Base-by-base conservation (phyloP, 805 yeast species). In the Teunomyces barrocoloradensis region DNA sequence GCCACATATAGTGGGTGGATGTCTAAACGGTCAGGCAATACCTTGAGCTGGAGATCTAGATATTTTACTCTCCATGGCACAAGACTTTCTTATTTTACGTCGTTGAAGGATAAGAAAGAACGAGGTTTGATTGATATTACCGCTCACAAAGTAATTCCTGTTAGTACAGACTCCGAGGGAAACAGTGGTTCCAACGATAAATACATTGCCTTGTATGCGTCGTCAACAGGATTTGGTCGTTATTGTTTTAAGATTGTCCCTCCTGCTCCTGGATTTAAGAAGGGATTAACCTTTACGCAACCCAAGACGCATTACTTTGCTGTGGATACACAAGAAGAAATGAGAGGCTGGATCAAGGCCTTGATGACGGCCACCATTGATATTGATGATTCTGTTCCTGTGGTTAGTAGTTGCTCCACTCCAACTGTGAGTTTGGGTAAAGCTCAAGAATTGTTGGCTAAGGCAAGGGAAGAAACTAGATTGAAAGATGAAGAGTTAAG, bases 251-350 rank as follows among this genome's bases (percentile, higher is more conserved):
- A 91, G 65, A 65, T 94, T 10, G 81, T 91, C 3, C 99, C 99
- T 7, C 99, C 99, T 0, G 96, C 96, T 2, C 98, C 98, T 0
- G 99, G 99, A 0, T 88, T 92, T 45, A 84, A 85, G 54, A 92
- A 91, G 68, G 98, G 98, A 0, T 79, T 94, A 48, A 91, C 96
- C 0, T 94, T 94, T 65, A 94, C 99, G 0, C 96, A 91, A 53
- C 99, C 96, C 25, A 89, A 90, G 55, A 87, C 90, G 6, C 99
- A 94, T 60, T 94, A 86, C 65, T 94, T 94, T 76, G 97, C 98
- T 0, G 97, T 92, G 38, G 97, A 94, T 43, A 78, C 89, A 0
- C 80, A 77, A 48, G 96, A 89, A 43, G 98, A 92, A 53, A 87
- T 92, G 96, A 78, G 96, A 61, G 79, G 78, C 2, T 94, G 99